Evolutionary conservation across 306 rosid species (phyloP).

Genomic region (Prosopis cineraria): DNA sequence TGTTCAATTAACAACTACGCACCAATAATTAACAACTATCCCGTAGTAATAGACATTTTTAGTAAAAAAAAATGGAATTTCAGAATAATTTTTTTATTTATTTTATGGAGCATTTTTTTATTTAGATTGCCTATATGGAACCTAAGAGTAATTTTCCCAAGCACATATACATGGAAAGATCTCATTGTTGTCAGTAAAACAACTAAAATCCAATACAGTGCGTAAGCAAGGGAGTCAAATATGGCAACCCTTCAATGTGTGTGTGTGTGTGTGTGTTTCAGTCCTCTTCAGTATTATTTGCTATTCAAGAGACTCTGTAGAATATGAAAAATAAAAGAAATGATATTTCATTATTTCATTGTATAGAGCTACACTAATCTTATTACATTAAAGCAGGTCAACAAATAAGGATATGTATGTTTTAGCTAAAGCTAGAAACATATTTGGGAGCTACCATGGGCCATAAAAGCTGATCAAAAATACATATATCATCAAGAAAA

Average conservation of each 20-base stretch:
- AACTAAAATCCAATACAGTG: not conserved
- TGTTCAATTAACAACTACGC: too few species aligned
- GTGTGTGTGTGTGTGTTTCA: not conserved
- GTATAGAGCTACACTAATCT: constrained; percentile 37
- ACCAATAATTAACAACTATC: too few species aligned
- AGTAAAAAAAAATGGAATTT: too few species aligned
- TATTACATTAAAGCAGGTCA: constrained; percentile 54
- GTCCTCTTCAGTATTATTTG: not conserved
- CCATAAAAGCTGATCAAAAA: constrained; percentile 34
- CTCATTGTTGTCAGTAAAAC: not conserved
- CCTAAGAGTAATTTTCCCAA: too few species aligned
- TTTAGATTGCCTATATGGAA: too few species aligned
- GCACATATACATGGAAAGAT: too few species aligned
- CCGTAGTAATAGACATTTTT: too few species aligned
- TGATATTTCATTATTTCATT: constrained; percentile 23
- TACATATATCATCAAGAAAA: constrained; percentile 22
- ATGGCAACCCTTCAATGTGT: not conserved
- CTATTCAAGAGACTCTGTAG: not conserved
- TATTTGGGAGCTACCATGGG: constrained; percentile 35
- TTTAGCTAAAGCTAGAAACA: constrained; percentile 40
- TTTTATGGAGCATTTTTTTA: too few species aligned
- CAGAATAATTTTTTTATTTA: too few species aligned
- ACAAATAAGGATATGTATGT: constrained; percentile 37
- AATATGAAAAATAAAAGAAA: constrained; percentile 26
- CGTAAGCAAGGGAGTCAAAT: not conserved